Base-by-base conservation (phyloP, 1,284 basidiomycete species). In the Ceratobasidium sp. region DNA sequence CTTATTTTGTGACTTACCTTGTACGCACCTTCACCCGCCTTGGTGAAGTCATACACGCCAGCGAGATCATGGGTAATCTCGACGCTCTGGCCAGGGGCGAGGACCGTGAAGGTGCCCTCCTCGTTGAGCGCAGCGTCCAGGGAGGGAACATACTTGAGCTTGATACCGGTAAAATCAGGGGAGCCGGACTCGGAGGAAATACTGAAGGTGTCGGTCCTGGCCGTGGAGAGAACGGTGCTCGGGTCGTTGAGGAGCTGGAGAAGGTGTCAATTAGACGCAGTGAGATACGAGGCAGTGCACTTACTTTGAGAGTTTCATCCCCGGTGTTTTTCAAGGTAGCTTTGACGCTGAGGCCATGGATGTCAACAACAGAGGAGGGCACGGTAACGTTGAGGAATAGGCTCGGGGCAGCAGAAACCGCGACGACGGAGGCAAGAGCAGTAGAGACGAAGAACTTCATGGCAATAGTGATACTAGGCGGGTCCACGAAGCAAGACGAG, bases 171-270 rank as follows among this genome's bases (percentile, higher is more conserved):
- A 27, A 71, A 71, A 19, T 22, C 46, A 39, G 68, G 68, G 22
- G 54, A 34, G 16, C 68, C 68, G 16, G 68, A 59, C 11, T 24
- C 68, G 24, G 68, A 71, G 39, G 41, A 41, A 79, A 87, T 84
- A 74, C 68, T 64, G 79, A 86, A 87, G 56, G 84, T 83, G 75
- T 86, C 77, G 34, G 85, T 83, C 53, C 84, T 83, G 66, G 85
- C 76, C 62, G 80, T 81, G 71, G 82, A 81, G 43, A 72, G 56
- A 31, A 72, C 41, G 14, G 68, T 72, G 2, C 59, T 41, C 14
- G 56, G 68, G 54, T 72, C 68, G 24, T 72, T 72, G 13, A 72
- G 49, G 9, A 72, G 56, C 68, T 66, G 16, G 6, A 39, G 4
- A 2, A n/a, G 6, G 11, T 4, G 16, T 41, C 31, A 54, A 49